Evolutionary conservation across 345 rosid species (phyloP).

Genomic region (Boechera stricta): DNA sequence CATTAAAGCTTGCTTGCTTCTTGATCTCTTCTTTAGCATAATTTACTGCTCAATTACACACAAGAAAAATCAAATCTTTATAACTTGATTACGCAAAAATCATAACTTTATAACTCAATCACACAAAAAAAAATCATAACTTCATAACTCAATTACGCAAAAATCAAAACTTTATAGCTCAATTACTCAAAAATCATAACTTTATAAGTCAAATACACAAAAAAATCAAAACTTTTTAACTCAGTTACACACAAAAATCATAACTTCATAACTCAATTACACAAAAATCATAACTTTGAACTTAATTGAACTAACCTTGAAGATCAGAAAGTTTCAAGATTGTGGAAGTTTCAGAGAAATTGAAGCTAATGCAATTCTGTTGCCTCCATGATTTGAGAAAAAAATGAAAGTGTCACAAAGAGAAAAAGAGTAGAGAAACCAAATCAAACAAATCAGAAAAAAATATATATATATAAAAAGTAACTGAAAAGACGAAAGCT

Average conservation of each 20-base stretch:
- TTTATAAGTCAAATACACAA: background rate
- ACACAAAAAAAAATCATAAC: background rate
- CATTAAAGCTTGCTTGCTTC: constrained; percentile 56
- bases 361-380: constrained; percentile 32
- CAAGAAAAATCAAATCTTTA: background rate
- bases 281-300: background rate
- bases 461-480: background rate
- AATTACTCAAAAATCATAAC: background rate
- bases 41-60: constrained; percentile 26
- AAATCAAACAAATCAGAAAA: background rate
- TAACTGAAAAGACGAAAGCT: constrained; percentile 40
- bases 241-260: background rate
- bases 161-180: background rate
- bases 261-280: background rate
- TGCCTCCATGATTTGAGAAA: constrained; percentile 38
- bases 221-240: background rate
- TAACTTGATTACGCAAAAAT: background rate
- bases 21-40: constrained; percentile 54
- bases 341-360: constrained; percentile 17
- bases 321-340: constrained; percentile 7
- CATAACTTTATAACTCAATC: background rate
- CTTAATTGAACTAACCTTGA: constrained; percentile 23
- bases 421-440: background rate
- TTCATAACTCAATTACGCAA: background rate
- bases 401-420: constrained; percentile 7